Evolutionary conservation across 768 basidiomycete species (phyloP).

Genomic region (Kwoniella mangroviensis): DNA sequence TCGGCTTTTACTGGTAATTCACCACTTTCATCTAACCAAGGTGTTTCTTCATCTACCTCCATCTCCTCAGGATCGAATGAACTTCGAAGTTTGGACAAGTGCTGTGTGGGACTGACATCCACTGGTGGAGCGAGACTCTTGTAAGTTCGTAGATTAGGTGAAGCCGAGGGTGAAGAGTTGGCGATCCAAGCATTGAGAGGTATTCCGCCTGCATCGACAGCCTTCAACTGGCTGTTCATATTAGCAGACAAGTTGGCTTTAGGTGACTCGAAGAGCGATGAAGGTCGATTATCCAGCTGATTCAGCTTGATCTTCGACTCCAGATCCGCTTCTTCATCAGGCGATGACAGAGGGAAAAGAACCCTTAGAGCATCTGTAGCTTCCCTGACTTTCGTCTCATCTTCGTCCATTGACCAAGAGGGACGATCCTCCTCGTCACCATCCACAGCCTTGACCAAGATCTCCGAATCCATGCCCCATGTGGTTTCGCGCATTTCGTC

Average conservation of each 20-base stretch:
- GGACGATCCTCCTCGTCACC: constrained; percentile 31
- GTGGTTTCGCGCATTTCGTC: constrained; percentile 45
- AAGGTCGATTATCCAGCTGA: constrained; percentile 37
- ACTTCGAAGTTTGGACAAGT: constrained; percentile 33
- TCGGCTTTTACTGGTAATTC: constrained; percentile 47
- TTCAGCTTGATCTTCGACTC: constrained; percentile 31
- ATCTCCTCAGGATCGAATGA: constrained; percentile 43
- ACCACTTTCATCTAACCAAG: constrained; percentile 45
- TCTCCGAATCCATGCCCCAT: constrained; percentile 40
- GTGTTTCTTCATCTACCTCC: constrained; percentile 38
- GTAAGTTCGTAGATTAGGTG: constrained; percentile 27
- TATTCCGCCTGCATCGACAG: constrained; percentile 19
- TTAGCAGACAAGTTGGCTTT: constrained; percentile 13
- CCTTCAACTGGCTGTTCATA: constrained; percentile 21
- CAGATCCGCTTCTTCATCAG: constrained; percentile 30
- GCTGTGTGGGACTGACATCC: constrained; percentile 41
- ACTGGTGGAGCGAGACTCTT: constrained; percentile 19
- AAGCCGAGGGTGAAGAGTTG: constrained; percentile 40
- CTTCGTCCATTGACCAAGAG: constrained; percentile 38
- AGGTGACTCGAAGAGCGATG: constrained; percentile 30
- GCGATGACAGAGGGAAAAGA: constrained; percentile 39
- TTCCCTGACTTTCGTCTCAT: constrained; percentile 47
- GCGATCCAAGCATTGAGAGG: constrained; percentile 30
- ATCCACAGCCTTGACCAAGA: constrained; percentile 25
- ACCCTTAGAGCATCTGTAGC: constrained; percentile 49